Evolutionary conservation across 306 rosid species (phyloP).

Genomic region (Vigna unguiculata): DNA sequence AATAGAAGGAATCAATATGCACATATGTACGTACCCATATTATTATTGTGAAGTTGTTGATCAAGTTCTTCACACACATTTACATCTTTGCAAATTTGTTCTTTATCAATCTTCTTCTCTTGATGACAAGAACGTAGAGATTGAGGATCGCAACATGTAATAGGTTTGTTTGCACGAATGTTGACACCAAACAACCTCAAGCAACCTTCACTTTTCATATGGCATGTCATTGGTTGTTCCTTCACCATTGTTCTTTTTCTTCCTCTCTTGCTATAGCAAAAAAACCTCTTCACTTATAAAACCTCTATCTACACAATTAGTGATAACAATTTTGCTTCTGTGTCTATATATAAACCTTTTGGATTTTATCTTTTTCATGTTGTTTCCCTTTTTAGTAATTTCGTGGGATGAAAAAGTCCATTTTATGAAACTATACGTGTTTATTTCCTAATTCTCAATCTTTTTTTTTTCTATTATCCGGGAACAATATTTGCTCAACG

Average conservation of each 20-base stretch:
- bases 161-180: constrained; percentile 45
- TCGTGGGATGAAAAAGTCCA: background rate
- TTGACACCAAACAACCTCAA: constrained; percentile 69
- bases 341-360: background rate
- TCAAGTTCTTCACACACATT: constrained; percentile 54
- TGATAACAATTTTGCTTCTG: background rate
- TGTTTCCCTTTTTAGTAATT: background rate
- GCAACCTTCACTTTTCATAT: constrained; percentile 23
- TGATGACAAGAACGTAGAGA: constrained; percentile 34
- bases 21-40: constrained; percentile 38
- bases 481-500: background rate
- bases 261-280: background rate
- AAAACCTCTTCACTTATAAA: background rate
- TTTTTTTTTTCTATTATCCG: background rate
- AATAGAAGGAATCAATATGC: background rate
- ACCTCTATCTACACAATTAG: too few relatives aligned
- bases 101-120: background rate
- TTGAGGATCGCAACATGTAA: background rate
- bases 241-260: background rate
- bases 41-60: constrained; percentile 50
- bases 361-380: background rate
- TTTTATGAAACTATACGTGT: background rate
- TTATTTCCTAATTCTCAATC: constrained; percentile 9
- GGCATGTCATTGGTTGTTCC: constrained; percentile 58
- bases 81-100: constrained; percentile 40